Evolutionary conservation across 1,284 basidiomycete genomes (phyloP).

Genomic region (Veloboletus limbatus): DNA sequence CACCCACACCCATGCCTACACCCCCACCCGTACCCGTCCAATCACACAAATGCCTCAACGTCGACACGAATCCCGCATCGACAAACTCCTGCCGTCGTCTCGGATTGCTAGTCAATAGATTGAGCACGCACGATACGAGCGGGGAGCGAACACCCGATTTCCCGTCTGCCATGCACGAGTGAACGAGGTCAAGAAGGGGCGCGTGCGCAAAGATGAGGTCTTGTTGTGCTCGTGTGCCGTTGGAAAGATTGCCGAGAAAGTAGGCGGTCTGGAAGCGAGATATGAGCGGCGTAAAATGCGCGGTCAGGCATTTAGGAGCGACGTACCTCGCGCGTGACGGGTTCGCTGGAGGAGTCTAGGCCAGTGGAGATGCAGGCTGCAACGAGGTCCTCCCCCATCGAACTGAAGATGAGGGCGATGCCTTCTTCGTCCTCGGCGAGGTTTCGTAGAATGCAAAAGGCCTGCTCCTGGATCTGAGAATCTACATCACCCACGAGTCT

Average conservation of each 20-base stretch:
- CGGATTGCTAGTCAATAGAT: slow-evolving; percentile 43
- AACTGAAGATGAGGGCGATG: slow-evolving; percentile 54
- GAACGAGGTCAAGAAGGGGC: slow-evolving; percentile 50
- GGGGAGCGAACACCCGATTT: slow-evolving; percentile 58
- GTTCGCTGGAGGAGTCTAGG: slow-evolving; percentile 48
- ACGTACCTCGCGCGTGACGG: slow-evolving; percentile 51
- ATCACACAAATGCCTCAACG: slow-evolving; percentile 50
- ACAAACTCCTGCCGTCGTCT: slow-evolving; percentile 37
- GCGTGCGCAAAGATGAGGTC: slow-evolving; percentile 48
- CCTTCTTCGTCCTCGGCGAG: slow-evolving; percentile 60
- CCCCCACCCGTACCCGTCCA: slow-evolving; percentile 35
- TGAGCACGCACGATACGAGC: slow-evolving; percentile 54
- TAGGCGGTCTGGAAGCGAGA: slow-evolving; percentile 49
- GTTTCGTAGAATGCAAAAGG: slow-evolving; percentile 59
- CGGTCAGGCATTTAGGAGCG: neutral
- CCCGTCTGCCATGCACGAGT: slow-evolving; percentile 53
- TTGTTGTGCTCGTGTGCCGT: slow-evolving; percentile 49
- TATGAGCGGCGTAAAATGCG: neutral
- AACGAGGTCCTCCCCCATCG: slow-evolving; percentile 47
- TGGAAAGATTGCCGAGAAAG: slow-evolving; percentile 63
- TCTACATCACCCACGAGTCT: slow-evolving; percentile 53
- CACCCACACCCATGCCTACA: too few species aligned
- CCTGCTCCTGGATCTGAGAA: slow-evolving; percentile 61
- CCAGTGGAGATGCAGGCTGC: slow-evolving; percentile 44
- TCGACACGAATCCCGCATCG: slow-evolving; percentile 44